phyloP scores from a whole-genome alignment of 345 rosid genomes.

The Clarkia xantiana region DNA sequence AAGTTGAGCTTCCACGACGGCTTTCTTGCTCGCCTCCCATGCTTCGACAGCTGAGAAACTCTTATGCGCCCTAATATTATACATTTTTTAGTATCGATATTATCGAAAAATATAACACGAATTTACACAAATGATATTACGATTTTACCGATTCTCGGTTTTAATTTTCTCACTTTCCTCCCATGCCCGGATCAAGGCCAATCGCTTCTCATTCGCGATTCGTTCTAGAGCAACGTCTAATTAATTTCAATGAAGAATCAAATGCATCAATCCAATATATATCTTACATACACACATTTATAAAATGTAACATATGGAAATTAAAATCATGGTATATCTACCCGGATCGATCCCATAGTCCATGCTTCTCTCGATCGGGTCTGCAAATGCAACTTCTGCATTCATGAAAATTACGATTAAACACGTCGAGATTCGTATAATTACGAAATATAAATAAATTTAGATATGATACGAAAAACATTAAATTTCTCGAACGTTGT shows the following conservation, averaged over 20 bases:
- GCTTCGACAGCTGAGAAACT: constrained; percentile 31
- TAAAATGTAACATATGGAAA: no score
- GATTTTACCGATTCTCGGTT: constrained; percentile 64
- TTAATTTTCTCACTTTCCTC: constrained; percentile 76
- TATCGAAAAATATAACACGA: no score
- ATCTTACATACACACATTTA: no score
- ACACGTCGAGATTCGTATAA: no score
- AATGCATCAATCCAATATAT: neutral
- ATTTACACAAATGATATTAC: no score
- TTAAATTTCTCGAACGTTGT: no score
- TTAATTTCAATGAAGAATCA: neutral
- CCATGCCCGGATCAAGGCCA: constrained; percentile 66
- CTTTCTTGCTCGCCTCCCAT: constrained; percentile 58
- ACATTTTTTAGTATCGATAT: no score
- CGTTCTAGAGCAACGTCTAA: constrained; percentile 33
- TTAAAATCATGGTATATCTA: no score
- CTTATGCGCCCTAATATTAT: constrained; percentile 32
- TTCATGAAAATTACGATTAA: neutral
- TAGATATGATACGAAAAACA: no score
- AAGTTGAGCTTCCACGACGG: constrained; percentile 34
- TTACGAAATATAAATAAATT: no score
- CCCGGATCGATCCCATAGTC: constrained; percentile 2
- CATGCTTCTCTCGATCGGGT: constrained; percentile 1
- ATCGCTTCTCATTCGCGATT: constrained; percentile 44
- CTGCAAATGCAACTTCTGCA: neutral